phyloP scores from a whole-genome alignment of 495 filamentous ascomycete species.

The Lophiotrema nucula region DNA sequence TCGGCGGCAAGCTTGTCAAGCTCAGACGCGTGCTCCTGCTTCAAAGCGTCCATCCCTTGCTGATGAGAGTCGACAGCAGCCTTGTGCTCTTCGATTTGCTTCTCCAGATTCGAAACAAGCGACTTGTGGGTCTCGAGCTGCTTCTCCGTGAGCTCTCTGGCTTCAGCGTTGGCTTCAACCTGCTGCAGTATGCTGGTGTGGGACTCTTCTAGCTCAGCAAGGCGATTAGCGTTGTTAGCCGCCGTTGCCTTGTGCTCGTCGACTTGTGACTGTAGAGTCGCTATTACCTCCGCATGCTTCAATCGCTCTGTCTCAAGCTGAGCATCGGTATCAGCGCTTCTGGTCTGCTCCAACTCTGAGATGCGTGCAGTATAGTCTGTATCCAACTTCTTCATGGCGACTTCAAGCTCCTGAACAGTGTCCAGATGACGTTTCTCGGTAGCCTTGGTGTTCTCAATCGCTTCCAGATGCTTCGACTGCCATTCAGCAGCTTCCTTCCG shows the following conservation, averaged over 20 bases:
- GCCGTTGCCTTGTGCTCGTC: conserved; percentile 70
- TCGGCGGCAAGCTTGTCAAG: conserved; percentile 50
- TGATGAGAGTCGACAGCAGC: conserved; percentile 55
- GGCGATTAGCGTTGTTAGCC: conserved; percentile 40
- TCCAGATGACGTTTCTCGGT: conserved; percentile 71
- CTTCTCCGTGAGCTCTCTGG: conserved; percentile 42
- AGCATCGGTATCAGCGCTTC: conserved; percentile 35
- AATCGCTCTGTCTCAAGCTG: conserved; percentile 52
- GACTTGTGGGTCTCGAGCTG: conserved; percentile 46
- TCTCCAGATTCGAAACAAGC: conserved; percentile 46
- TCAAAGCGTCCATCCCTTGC: conserved; percentile 52
- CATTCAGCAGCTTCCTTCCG: conserved; percentile 71
- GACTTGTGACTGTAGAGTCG: conserved; percentile 68
- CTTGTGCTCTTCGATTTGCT: conserved; percentile 52
- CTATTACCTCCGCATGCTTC: conserved; percentile 65
- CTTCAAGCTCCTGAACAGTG: conserved; percentile 71
- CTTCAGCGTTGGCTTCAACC: conserved; percentile 50
- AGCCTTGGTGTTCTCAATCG: conserved; percentile 67
- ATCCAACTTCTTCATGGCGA: conserved; percentile 45
- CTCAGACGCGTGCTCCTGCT: conserved; percentile 55
- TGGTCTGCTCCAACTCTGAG: conserved; percentile 18
- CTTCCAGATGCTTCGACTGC: conserved; percentile 70
- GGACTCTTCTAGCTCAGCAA: conserved; percentile 48
- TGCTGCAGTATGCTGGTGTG: conserved; percentile 48
- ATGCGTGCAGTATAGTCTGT: conserved; percentile 36